Percentiles rank a stretch among this genome's conserved stretches.
These are phyloP conservation scores for Cinnamomum chago DNA, from an alignment of 164 flowering plant genomes.

Conservation along the genomic window DNA sequence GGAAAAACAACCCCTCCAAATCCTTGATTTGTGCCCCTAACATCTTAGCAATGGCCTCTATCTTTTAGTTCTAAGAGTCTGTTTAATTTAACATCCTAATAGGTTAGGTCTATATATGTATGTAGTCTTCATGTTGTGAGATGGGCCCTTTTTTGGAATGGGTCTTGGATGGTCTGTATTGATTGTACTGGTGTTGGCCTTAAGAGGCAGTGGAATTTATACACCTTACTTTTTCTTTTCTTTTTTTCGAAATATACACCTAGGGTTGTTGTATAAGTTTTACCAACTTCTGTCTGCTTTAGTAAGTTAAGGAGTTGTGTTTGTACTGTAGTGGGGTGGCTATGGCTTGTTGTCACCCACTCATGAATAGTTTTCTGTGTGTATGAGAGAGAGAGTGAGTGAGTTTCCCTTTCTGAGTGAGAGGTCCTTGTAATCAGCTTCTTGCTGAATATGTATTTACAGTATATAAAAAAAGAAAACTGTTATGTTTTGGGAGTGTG, in stretches of 20 bases:
- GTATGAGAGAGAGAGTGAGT: neutral
- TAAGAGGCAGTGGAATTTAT: neutral
- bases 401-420: neutral
- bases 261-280: neutral
- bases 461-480: neutral
- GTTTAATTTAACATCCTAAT: neutral
- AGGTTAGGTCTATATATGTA: neutral
- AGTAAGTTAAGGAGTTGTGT: neutral
- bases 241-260: neutral
- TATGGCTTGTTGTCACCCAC: slow-evolving; percentile 1
- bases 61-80: neutral
- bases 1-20: neutral
- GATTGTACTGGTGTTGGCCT: neutral
- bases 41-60: neutral
- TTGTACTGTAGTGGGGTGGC: neutral
- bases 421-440: neutral
- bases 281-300: neutral
- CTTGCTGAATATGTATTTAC: neutral
- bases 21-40: neutral
- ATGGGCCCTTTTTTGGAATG: slow-evolving; percentile 1
- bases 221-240: neutral
- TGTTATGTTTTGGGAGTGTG: neutral
- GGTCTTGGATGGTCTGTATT: neutral
- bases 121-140: neutral
- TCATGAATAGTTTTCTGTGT: neutral